Evolutionary conservation across 306 rosid genomes (phyloP).

Genomic region (Castanea mollissima): DNA sequence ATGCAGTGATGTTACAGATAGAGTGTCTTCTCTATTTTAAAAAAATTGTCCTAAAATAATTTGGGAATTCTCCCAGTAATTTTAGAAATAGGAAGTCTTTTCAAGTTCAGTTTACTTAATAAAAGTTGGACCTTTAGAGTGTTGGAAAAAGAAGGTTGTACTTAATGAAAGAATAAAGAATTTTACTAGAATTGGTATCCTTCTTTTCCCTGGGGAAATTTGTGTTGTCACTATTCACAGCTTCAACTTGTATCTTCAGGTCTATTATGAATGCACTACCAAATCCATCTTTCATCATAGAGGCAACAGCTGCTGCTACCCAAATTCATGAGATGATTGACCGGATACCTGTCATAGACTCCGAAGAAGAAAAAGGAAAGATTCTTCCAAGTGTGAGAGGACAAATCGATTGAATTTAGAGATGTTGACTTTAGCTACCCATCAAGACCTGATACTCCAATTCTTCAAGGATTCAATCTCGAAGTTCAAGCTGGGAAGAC

Average conservation of each 20-base stretch:
- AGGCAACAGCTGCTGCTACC: constrained; percentile 51
- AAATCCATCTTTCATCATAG: constrained; percentile 47
- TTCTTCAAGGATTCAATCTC: constrained; percentile 66
- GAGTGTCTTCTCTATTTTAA: background rate
- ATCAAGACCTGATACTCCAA: constrained; percentile 61
- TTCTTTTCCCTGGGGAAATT: no score
- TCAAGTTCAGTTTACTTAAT: no score
- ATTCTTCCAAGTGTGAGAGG: constrained; percentile 45
- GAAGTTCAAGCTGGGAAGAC: constrained; percentile 60
- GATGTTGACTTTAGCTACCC: constrained; percentile 66
- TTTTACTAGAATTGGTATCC: no score
- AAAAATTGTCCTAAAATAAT: background rate
- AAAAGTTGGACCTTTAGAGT: no score
- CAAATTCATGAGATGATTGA: constrained; percentile 52
- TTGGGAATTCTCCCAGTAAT: background rate
- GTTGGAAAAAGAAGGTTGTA: no score
- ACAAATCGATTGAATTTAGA: constrained; percentile 54
- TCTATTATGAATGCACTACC: constrained; percentile 79
- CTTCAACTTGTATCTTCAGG: constrained; percentile 24
- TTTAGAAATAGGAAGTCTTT: no score
- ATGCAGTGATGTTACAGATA: no score
- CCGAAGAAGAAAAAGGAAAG: constrained; percentile 38
- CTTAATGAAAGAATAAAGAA: no score
- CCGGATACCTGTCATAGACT: constrained; percentile 6
- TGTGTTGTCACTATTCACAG: no score